A percentile compares a stretch with the other conserved stretches of the same genome.
phyloP scores from a whole-genome alignment of 441 rosid genomes.

The Mallotus japonicus region DNA sequence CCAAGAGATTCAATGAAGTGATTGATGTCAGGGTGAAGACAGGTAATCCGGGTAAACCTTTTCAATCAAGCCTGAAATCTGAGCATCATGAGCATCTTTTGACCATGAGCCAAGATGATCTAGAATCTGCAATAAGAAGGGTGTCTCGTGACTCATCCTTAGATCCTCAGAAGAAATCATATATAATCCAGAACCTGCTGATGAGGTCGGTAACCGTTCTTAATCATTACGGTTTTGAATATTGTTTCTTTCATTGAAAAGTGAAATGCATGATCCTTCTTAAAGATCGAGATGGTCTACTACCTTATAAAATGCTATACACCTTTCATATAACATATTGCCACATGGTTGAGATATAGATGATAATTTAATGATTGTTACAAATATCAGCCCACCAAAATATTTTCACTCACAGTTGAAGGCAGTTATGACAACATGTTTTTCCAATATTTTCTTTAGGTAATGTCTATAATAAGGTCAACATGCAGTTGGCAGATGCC shows the following conservation, averaged over 20 bases:
- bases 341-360: no score
- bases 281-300: background rate
- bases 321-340: background rate
- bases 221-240: background rate
- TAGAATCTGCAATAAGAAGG: conserved; percentile 59
- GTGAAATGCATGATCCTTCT: background rate
- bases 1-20: conserved; percentile 33
- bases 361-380: background rate
- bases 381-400: no score
- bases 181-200: conserved; percentile 66
- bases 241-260: background rate
- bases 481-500: no score
- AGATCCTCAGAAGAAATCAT: conserved; percentile 60
- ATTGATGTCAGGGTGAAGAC: conserved; percentile 15
- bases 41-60: conserved; percentile 25
- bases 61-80: conserved; percentile 32
- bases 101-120: conserved; percentile 53
- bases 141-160: conserved; percentile 73
- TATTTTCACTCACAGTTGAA: background rate
- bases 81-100: conserved; percentile 36
- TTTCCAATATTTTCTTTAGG: background rate
- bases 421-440: background rate
- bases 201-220: conserved; percentile 56
- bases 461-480: background rate
- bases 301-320: background rate